Base-by-base conservation (phyloP, 1,139 yeast species). In the Taiozyma sp. region DNA sequence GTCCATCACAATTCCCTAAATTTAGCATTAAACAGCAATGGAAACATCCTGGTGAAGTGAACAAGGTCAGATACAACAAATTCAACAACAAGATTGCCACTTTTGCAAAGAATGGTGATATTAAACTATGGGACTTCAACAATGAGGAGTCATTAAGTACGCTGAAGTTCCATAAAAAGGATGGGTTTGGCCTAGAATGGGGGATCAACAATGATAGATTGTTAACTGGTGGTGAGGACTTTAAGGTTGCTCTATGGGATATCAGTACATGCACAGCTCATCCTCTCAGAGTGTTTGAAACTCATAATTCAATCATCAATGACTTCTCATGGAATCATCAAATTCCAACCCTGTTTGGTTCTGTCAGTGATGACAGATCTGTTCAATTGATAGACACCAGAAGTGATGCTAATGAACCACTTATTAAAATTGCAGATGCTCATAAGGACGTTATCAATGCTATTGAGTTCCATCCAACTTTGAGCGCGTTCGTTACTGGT, bases 181-280 rank as follows among this genome's bases (percentile, higher is more conserved):
- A 83, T 58, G 95, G 95, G 0, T 81, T 75, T 64, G 86, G 87
- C 1, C 69, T 88, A 49, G 83, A 84, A 55, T 88, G 95, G 95
- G 72, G 72, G 53, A 69, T 69, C 13, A 55, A 21, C 53, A 43
- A 72, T 42, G 71, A 73, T 3, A 68, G 69, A 50, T 72, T 87
- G 47, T 68, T 87, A 34, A 78, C 90, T 2, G 89, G 89, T 4
- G 77, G 88, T 3, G 81, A 80, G 56, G 95, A 87, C 63, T 67
- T 77, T 5, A 77, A 79, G 40, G 77, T 88, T 49, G 86, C 88
- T 0, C 66, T 84, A 32, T 88, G 96, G 96, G 85, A 85, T 58
- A 65, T 75, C 50, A 56, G 46, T 1, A 49, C 50, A 16, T 70
- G 73, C 2, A 63, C 70, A 2, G 66, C 73, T 1, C 21, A 44